Percentiles rank a stretch among this genome's conserved stretches.
Evolutionary conservation across 2,329 filamentous ascomycete genomes (phyloP).

Genomic region (Metarhizium anisopliae): DNA sequence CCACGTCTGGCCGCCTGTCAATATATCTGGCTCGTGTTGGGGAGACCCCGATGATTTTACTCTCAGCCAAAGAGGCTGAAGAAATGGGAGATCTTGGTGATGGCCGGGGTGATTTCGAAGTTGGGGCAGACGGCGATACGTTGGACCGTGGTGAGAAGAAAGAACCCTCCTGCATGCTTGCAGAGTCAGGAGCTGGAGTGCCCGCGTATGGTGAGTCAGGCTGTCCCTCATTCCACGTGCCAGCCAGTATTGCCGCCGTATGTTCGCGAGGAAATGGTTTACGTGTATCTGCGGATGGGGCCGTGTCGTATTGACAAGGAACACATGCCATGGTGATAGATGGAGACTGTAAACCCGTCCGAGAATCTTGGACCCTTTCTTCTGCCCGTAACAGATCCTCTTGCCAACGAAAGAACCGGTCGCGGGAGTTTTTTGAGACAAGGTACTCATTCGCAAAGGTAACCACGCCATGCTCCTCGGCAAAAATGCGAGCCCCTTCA

Average conservation of each 20-base stretch:
- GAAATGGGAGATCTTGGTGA: neutral
- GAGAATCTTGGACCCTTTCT: conserved; percentile 26
- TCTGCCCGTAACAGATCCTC: conserved; percentile 61
- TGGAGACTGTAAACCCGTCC: conserved; percentile 6
- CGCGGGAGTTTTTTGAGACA: conserved; percentile 68
- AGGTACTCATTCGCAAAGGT: conserved; percentile 67
- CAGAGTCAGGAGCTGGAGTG: conserved; percentile 16
- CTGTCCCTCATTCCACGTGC: conserved; percentile 56
- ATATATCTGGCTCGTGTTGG: neutral
- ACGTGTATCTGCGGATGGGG: conserved; percentile 16
- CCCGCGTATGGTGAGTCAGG: conserved; percentile 43
- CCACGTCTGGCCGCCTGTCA: neutral
- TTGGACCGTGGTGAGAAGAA: conserved; percentile 5
- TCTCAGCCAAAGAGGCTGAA: neutral
- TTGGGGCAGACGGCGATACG: neutral
- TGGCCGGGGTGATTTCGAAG: neutral
- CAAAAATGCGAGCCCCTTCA: conserved; percentile 79
- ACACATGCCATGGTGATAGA: conserved; percentile 13
- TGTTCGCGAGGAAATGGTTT: conserved; percentile 33
- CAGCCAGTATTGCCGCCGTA: conserved; percentile 43
- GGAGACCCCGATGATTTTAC: neutral
- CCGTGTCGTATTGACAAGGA: conserved; percentile 25
- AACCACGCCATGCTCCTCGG: conserved; percentile 65
- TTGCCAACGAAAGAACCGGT: conserved; percentile 73
- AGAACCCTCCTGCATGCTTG: conserved; percentile 10